Conservation (phyloP, 1,284 basidiomycete genomes). For the Naganishia sp. region DNA sequence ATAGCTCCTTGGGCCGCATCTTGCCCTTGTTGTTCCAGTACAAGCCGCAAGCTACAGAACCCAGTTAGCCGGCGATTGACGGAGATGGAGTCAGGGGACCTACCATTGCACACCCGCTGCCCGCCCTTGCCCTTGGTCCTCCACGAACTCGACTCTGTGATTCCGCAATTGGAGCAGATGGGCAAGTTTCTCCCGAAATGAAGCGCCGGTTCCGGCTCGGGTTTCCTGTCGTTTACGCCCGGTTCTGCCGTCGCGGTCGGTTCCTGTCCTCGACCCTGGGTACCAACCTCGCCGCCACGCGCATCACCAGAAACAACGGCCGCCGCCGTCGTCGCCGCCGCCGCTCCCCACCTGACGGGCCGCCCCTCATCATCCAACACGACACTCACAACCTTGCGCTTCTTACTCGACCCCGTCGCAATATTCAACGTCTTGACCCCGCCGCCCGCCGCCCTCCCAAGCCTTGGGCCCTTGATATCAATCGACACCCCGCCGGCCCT, state of each 20-base stretch:
- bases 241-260: neutral
- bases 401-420: conserved; percentile 26
- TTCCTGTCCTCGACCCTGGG: too few species aligned
- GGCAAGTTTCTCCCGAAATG: conserved; percentile 18
- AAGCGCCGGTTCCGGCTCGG: neutral
- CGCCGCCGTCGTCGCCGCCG: neutral
- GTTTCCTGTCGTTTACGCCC: neutral
- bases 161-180: conserved; percentile 50
- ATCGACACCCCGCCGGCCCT: conserved; percentile 14
- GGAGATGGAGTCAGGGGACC: conserved; percentile 25
- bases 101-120: conserved; percentile 51
- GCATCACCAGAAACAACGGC: neutral
- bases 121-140: conserved; percentile 44
- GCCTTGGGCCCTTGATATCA: neutral
- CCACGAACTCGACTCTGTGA: conserved; percentile 50
- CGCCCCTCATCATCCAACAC: conserved; percentile 18
- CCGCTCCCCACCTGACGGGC: conserved; percentile 21
- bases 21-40: conserved; percentile 50
- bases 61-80: neutral
- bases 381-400: conserved; percentile 23
- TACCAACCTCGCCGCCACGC: neutral
- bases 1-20: conserved; percentile 49
- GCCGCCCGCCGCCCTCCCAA: too few species aligned
- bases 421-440: conserved; percentile 22
- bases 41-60: conserved; percentile 47